These are phyloP conservation scores for Fragaria vesca DNA, from an alignment of 306 rosid genomes.

Conservation along the genomic window DNA sequence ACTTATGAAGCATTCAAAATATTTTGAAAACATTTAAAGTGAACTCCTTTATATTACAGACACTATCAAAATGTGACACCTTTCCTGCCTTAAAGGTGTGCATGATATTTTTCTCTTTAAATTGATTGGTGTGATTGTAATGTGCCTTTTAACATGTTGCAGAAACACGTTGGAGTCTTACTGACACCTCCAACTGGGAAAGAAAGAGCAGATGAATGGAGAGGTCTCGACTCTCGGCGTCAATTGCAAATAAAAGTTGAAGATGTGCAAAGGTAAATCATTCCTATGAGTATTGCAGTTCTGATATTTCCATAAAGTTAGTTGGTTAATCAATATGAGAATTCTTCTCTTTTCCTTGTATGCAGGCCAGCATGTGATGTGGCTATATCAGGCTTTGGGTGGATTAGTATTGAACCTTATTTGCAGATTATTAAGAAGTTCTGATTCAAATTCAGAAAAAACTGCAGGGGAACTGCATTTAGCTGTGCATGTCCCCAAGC, in stretches of 20 bases:
- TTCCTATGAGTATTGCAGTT: neutral
- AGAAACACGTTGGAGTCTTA: conserved; percentile 77
- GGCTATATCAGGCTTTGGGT: conserved; percentile 94
- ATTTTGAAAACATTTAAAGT: neutral
- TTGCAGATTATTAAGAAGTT: conserved; percentile 25
- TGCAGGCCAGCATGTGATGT: conserved; percentile 93
- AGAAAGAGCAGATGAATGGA: conserved; percentile 62
- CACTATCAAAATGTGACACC: neutral
- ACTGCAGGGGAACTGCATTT: conserved; percentile 53
- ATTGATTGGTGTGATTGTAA: neutral
- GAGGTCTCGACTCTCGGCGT: conserved; percentile 75
- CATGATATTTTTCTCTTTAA: neutral
- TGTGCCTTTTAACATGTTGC: conserved; percentile 26
- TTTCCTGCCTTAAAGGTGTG: neutral
- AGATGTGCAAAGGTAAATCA: conserved; percentile 53
- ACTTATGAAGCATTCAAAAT: neutral
- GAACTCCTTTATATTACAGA: neutral
- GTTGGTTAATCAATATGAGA: neutral
- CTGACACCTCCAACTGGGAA: conserved; percentile 76
- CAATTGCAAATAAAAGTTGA: conserved; percentile 53
- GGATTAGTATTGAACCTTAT: conserved; percentile 72
- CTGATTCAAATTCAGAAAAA: conserved; percentile 25
- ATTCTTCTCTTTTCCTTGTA: conserved; percentile 5
- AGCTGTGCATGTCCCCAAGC: conserved; percentile 61
- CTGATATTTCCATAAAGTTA: conserved; percentile 1